Evolutionary conservation across 179 eudicot species (phyloP), one percentile per base, ranked within the genome.

Genomic region (Spergularia azorica): DNA sequence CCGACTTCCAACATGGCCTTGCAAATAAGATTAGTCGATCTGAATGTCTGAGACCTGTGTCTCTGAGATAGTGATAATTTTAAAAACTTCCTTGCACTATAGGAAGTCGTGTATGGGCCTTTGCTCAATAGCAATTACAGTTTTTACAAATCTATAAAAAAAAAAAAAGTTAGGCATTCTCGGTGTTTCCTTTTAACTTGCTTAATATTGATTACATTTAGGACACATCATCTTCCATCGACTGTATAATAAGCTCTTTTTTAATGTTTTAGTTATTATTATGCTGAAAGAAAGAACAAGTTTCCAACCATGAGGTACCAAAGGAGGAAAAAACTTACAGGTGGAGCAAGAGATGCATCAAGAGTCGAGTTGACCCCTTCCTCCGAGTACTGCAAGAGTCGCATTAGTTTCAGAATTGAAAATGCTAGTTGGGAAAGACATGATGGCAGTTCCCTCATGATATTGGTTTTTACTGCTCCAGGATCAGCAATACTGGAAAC

Each of bases 401-500:
- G 89, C 70, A 90, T 67, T 74, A 85, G 79, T 70, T 84, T 89
- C 76, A 94, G 70, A 51, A 71, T 85, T 5, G 75, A 16, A 83
- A 79, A 80, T 51, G 97, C 92, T 48, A 86, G 60, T 20, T 56
- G 70, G 56, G 96, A 84, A 76, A 91, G 48, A 70, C 71, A 77
- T 26, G 85, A 72, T 11, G 97, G 98, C 55, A 90, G 55, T 81
- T 92, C 98, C 80, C 94, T 84, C 97, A 92, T 90, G 70, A 94
- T 87, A 70, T 90, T 90, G 67, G 98, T 94, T 79, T 84, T 84
- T 67, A 90, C 98, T 58, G 80, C 90, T 81, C 98, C 97, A 70
- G 98, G 98, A 75, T 94, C 97, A 20, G 79, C 98, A 73, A 93
- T 90, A 72, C 98, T 95, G 48, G n/a, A n/a, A n/a, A n/a, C n/a